phyloP scores from a whole-genome alignment of 2,329 filamentous ascomycete genomes.

The Fusarium aywerte region DNA sequence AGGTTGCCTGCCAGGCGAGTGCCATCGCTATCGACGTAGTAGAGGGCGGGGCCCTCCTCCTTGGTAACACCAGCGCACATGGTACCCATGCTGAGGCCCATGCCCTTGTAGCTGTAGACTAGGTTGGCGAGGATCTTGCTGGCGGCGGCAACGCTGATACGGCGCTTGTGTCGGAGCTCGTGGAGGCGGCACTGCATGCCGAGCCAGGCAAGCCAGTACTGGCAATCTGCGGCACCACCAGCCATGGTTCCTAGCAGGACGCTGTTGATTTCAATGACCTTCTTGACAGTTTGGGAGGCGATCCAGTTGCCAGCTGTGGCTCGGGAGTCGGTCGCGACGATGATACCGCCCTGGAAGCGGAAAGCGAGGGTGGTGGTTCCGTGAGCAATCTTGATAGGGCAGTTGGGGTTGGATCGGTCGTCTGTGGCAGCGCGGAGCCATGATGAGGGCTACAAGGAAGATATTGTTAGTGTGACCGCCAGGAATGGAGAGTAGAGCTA shows the following conservation, averaged over 20 bases:
- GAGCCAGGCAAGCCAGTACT: constrained; percentile 99
- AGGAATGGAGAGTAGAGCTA: not conserved
- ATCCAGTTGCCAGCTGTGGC: constrained; percentile 99
- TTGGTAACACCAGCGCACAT: constrained; percentile 98
- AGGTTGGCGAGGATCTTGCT: constrained; percentile 99
- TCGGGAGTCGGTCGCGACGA: constrained; percentile 96
- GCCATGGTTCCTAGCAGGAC: constrained; percentile 97
- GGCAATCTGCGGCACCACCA: constrained; percentile 97
- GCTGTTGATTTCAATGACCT: constrained; percentile 98
- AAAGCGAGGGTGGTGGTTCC: constrained; percentile 98
- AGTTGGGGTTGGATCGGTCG: constrained; percentile 95
- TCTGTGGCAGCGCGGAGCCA: constrained; percentile 98
- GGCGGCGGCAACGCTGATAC: constrained; percentile 96
- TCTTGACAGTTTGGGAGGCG: constrained; percentile 99
- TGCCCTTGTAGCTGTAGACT: constrained; percentile 98
- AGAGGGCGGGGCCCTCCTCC: constrained; percentile 94
- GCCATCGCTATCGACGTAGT: constrained; percentile 97
- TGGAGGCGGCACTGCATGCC: constrained; percentile 99
- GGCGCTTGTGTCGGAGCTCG: constrained; percentile 98
- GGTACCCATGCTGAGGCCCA: constrained; percentile 98
- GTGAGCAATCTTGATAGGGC: constrained; percentile 99
- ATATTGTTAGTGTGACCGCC: constrained; percentile 13
- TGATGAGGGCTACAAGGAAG: constrained; percentile 74
- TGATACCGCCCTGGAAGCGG: constrained; percentile 97
- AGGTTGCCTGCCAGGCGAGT: constrained; percentile 92